phyloP scores from a whole-genome alignment of 2,329 filamentous ascomycete genomes.

The Pseudogymnoascus sp. region DNA sequence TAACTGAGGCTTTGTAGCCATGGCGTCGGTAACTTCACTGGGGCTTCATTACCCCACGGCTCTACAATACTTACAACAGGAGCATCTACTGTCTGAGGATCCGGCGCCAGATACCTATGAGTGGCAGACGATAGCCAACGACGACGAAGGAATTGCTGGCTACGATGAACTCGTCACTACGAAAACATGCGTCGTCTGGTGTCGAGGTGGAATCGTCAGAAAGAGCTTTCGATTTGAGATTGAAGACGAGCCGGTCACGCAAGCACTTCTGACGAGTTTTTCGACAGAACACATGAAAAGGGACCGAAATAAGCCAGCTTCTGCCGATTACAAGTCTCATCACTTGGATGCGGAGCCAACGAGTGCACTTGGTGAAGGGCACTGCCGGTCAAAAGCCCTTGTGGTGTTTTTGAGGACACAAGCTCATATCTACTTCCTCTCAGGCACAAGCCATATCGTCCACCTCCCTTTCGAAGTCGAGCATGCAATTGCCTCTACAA shows the following conservation, averaged over 20 bases:
- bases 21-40: constrained; percentile 86
- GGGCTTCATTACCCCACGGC: constrained; percentile 84
- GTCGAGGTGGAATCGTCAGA: constrained; percentile 71
- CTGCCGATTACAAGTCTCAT: constrained; percentile 15
- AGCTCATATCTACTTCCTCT: constrained; percentile 85
- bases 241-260: constrained; percentile 77
- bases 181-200: constrained; percentile 85
- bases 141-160: constrained; percentile 28
- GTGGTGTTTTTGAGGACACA: constrained; percentile 90
- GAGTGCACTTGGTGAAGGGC: constrained; percentile 22
- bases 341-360: constrained; percentile 19
- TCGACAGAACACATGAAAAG: constrained; percentile 26
- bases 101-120: constrained; percentile 57
- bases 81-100: constrained; percentile 64
- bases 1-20: constrained; percentile 32
- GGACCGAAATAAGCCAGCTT: neutral
- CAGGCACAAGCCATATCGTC: constrained; percentile 78
- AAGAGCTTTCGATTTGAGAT: constrained; percentile 79
- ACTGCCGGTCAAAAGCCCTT: constrained; percentile 52
- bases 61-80: constrained; percentile 71
- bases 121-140: constrained; percentile 58
- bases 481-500: constrained; percentile 69
- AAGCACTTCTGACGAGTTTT: constrained; percentile 80
- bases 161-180: constrained; percentile 33
- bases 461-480: constrained; percentile 94